Conservation (phyloP, 441 rosid genomes). For the Populus tomentosa region DNA sequence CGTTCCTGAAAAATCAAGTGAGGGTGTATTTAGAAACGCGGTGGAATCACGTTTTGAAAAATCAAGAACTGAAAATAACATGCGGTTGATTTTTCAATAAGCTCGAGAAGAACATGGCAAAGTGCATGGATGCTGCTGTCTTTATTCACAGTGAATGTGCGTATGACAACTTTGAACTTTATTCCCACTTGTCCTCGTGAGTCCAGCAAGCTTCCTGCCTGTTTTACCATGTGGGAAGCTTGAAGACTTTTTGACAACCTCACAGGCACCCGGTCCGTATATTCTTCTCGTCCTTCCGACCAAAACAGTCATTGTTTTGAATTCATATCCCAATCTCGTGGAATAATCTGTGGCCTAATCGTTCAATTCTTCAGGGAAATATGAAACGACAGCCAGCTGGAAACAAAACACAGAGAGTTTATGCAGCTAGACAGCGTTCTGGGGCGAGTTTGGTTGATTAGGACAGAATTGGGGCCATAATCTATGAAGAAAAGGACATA, state of each 20-base stretch:
- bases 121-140: not conserved
- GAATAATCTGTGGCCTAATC: no score
- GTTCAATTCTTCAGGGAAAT: not conserved
- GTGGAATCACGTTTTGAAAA: no score
- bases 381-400: not conserved
- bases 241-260: no score
- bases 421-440: not conserved
- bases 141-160: not conserved
- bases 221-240: not conserved
- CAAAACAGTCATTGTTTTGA: no score
- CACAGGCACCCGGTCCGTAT: no score
- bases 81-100: no score
- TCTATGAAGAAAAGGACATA: not conserved
- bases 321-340: no score
- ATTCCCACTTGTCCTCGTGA: not conserved
- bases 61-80: no score
- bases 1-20: no score
- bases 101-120: not conserved
- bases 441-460: not conserved
- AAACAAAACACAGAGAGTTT: not conserved
- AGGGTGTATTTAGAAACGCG: no score
- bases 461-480: not conserved
- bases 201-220: not conserved
- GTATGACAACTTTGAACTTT: not conserved
- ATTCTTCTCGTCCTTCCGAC: no score